Evolutionary conservation across 2,329 filamentous ascomycete genomes (phyloP).

Genomic region (Beauveria pseudobassiana): DNA sequence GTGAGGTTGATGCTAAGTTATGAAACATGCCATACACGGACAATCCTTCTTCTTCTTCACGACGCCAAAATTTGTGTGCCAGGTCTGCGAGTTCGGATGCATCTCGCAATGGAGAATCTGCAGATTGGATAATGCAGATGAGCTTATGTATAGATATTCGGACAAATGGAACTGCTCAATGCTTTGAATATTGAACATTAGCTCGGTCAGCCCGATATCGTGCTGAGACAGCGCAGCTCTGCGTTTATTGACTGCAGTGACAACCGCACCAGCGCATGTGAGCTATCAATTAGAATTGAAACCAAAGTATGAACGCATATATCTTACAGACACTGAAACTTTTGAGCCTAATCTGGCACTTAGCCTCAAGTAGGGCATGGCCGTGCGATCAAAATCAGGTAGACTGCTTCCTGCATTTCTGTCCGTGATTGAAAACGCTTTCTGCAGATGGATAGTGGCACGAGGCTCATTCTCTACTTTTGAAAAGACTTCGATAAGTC

Average conservation of each 20-base stretch:
- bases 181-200: constrained; percentile 48
- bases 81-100: constrained; percentile 74
- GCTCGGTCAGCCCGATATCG: constrained; percentile 45
- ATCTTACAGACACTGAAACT: not conserved
- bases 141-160: constrained; percentile 66
- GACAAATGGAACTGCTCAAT: constrained; percentile 70
- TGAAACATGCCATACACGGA: constrained; percentile 82
- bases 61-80: constrained; percentile 37
- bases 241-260: constrained; percentile 66
- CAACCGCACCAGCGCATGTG: constrained; percentile 78
- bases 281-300: constrained; percentile 36
- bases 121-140: constrained; percentile 71
- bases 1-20: constrained; percentile 64
- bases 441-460: not conserved
- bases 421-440: not conserved
- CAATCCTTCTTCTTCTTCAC: constrained; percentile 57
- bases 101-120: constrained; percentile 79
- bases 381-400: not conserved
- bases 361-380: not conserved
- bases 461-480: not conserved
- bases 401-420: too few species aligned
- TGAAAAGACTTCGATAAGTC: not conserved
- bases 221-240: constrained; percentile 52
- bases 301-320: not conserved
- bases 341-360: not conserved